A percentile compares a stretch with the other conserved stretches of the same genome.
phyloP scores from a whole-genome alignment of 176 grass and related monocot species.

The Phragmites australis region DNA sequence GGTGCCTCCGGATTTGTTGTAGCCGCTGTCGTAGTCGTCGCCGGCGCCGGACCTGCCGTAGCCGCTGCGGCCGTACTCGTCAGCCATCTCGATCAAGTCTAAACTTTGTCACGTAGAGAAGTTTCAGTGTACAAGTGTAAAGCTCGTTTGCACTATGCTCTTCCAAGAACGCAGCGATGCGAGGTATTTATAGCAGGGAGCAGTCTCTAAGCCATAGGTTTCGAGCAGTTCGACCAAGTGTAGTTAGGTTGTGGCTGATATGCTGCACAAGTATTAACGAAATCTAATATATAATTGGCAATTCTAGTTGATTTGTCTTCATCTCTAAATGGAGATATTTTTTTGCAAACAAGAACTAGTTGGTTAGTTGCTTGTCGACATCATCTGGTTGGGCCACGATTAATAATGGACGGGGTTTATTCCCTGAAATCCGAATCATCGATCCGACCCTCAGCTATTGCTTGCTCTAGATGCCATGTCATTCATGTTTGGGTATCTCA shows the following conservation, averaged over 20 bases:
- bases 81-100: constrained; percentile 35
- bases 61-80: constrained; percentile 42
- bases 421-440: neutral
- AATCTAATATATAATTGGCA: neutral
- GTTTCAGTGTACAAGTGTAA: neutral
- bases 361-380: constrained; percentile 19
- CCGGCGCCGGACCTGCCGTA: constrained; percentile 25
- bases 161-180: constrained; percentile 21
- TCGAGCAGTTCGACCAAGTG: neutral
- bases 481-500: neutral
- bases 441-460: neutral
- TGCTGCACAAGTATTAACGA: neutral
- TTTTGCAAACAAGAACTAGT: constrained; percentile 11
- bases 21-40: neutral
- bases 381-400: constrained; percentile 8
- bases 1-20: neutral
- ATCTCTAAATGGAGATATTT: constrained; percentile 28
- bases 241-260: neutral
- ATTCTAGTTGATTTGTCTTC: neutral
- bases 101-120: neutral
- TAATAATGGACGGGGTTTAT: constrained; percentile 30
- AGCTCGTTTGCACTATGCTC: constrained; percentile 20
- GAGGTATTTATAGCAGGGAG: constrained; percentile 39
- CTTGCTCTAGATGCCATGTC: neutral
- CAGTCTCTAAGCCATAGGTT: neutral